phyloP scores from a whole-genome alignment of 805 yeast species.

The Lipomyces yamadae region DNA sequence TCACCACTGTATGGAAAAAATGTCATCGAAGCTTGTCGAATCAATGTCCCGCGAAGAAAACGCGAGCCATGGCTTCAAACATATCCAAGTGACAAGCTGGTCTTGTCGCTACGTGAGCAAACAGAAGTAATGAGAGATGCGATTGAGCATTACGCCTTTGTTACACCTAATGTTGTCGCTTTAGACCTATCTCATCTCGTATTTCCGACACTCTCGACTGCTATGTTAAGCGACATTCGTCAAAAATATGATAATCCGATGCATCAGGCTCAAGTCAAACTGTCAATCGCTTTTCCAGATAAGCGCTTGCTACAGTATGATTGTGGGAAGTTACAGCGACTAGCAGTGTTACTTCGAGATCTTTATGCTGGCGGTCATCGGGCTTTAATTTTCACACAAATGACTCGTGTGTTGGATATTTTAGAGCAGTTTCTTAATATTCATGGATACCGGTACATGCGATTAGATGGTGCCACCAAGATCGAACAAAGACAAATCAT shows the following conservation, averaged over 20 bases:
- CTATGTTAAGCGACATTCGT: constrained; percentile 23
- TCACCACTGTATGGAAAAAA: constrained; percentile 66
- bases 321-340: constrained; percentile 92
- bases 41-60: background rate
- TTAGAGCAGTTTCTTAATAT: constrained; percentile 90
- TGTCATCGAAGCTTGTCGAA: constrained; percentile 12
- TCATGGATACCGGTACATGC: constrained; percentile 91
- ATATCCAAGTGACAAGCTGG: constrained; percentile 16
- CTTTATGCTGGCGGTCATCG: constrained; percentile 87
- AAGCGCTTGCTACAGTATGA: constrained; percentile 89
- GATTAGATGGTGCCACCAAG: constrained; percentile 96
- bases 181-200: constrained; percentile 59
- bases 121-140: constrained; percentile 51
- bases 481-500: constrained; percentile 94
- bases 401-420: constrained; percentile 95
- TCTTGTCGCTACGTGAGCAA: constrained; percentile 43
- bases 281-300: constrained; percentile 95
- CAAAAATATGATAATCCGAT: constrained; percentile 54
- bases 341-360: constrained; percentile 75
- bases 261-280: constrained; percentile 81
- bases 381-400: constrained; percentile 94
- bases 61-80: constrained; percentile 20
- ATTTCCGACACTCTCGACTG: constrained; percentile 43
- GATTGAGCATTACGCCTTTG: constrained; percentile 77
- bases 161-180: constrained; percentile 85